Conservation (phyloP, 164 flowering plant species). For the Euptelea pleiosperma region DNA sequence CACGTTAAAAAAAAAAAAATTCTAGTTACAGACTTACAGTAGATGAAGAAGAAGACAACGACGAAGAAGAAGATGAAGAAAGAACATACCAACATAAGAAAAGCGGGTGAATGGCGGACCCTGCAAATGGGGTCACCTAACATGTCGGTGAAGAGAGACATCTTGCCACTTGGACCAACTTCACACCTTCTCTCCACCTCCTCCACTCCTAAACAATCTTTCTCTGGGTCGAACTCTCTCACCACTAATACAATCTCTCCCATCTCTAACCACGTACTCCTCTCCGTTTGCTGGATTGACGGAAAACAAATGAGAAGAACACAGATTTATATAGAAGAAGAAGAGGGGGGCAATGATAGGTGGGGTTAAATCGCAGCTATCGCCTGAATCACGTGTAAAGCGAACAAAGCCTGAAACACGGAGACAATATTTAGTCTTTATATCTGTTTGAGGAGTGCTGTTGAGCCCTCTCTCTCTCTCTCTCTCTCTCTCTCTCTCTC, state of each 20-base stretch:
- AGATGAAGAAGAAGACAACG: neutral
- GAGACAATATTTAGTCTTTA: no score
- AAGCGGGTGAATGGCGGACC: slow-evolving; percentile 85
- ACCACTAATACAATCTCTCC: slow-evolving; percentile 32
- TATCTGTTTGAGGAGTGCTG: no score
- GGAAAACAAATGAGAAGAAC: neutral
- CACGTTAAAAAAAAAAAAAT: neutral
- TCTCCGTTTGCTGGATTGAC: neutral
- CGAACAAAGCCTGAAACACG: slow-evolving; percentile 25
- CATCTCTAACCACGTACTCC: neutral
- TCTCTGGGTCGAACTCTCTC: slow-evolving; percentile 60
- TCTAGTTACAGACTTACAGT: no score
- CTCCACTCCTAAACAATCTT: slow-evolving; percentile 53
- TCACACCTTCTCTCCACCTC: slow-evolving; percentile 78
- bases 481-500: no score
- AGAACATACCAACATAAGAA: slow-evolving; percentile 69
- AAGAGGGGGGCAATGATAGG: slow-evolving; percentile 5
- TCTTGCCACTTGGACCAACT: slow-evolving; percentile 69
- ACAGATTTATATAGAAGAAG: slow-evolving; percentile 5
- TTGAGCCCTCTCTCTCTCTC: no score
- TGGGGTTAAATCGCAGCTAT: slow-evolving; percentile 22
- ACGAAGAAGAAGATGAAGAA: neutral
- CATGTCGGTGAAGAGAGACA: slow-evolving; percentile 78
- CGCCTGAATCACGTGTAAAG: slow-evolving; percentile 32
- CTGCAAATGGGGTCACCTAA: slow-evolving; percentile 93